Percentiles rank a stretch among this genome's conserved stretches.
phyloP scores from a whole-genome alignment of 768 basidiomycete species.

The Austroboletus festivus region DNA sequence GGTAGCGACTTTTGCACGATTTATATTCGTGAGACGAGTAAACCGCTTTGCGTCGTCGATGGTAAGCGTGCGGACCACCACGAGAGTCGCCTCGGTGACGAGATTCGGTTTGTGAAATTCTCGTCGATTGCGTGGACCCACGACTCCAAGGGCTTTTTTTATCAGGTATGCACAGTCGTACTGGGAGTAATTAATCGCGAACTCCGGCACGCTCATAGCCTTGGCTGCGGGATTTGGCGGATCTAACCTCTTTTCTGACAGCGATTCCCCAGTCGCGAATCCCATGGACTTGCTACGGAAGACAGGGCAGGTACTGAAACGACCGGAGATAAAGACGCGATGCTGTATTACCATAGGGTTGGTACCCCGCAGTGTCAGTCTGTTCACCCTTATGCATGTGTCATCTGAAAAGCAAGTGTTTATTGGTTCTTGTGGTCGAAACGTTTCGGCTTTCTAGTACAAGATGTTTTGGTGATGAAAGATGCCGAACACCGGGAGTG shows the following conservation, averaged over 20 bases:
- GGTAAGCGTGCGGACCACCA: conserved; percentile 42
- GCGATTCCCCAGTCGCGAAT: conserved; percentile 56
- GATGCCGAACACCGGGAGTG: conserved; percentile 63
- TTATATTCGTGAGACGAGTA: conserved; percentile 61
- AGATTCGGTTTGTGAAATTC: conserved; percentile 75
- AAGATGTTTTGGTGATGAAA: conserved; percentile 65
- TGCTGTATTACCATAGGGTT: conserved; percentile 73
- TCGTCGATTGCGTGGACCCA: conserved; percentile 69
- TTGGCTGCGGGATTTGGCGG: background rate
- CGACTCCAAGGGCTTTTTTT: conserved; percentile 82
- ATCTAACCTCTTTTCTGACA: conserved; percentile 18
- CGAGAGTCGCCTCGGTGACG: conserved; percentile 56
- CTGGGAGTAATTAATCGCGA: background rate
- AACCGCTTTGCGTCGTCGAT: conserved; percentile 47
- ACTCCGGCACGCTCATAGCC: background rate
- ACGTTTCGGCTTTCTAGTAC: conserved; percentile 40
- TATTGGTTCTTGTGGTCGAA: background rate
- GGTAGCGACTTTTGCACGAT: conserved; percentile 73
- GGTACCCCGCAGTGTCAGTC: conserved; percentile 65
- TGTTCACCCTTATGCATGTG: conserved; percentile 1
- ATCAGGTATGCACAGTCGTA: conserved; percentile 50
- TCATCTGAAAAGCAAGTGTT: conserved; percentile 5
- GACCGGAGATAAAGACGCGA: conserved; percentile 60
- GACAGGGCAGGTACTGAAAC: conserved; percentile 59
- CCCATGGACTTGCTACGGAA: conserved; percentile 43